phyloP scores from a whole-genome alignment of 192 early-diverging fungal species.

The Helicostylum pulchrum region DNA sequence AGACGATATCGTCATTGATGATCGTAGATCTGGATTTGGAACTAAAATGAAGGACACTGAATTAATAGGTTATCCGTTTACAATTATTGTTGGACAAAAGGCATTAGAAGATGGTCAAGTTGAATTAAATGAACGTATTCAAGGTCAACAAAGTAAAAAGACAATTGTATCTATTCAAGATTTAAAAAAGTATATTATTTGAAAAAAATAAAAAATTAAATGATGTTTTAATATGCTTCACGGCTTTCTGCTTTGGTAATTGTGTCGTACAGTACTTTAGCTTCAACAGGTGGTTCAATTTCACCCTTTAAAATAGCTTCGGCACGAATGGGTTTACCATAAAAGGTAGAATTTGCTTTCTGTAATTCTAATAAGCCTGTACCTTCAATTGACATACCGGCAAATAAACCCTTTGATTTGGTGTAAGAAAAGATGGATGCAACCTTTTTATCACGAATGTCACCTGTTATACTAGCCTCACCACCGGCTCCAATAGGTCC shows the following conservation, averaged over 20 bases:
- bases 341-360: constrained; percentile 79
- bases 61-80: constrained; percentile 78
- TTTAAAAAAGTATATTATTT: no score
- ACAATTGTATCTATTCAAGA: constrained; percentile 8
- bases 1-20: constrained; percentile 66
- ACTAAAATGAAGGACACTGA: constrained; percentile 80
- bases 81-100: constrained; percentile 71
- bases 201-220: background rate
- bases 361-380: constrained; percentile 79
- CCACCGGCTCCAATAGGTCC: constrained; percentile 54
- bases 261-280: constrained; percentile 74
- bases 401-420: constrained; percentile 87
- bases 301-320: constrained; percentile 77
- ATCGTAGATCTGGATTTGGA: constrained; percentile 65
- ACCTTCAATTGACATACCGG: constrained; percentile 79
- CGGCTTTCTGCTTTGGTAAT: constrained; percentile 52
- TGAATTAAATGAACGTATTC: constrained; percentile 46
- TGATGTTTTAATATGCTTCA: constrained; percentile 30
- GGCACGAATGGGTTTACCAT: constrained; percentile 68
- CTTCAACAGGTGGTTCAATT: constrained; percentile 64
- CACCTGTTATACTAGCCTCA: constrained; percentile 40
- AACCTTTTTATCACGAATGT: constrained; percentile 44
- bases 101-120: constrained; percentile 40
- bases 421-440: constrained; percentile 86
- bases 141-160: constrained; percentile 17